Evolutionary conservation across 2,329 filamentous ascomycete genomes (phyloP).

Genomic region (Alternaria conjuncta): DNA sequence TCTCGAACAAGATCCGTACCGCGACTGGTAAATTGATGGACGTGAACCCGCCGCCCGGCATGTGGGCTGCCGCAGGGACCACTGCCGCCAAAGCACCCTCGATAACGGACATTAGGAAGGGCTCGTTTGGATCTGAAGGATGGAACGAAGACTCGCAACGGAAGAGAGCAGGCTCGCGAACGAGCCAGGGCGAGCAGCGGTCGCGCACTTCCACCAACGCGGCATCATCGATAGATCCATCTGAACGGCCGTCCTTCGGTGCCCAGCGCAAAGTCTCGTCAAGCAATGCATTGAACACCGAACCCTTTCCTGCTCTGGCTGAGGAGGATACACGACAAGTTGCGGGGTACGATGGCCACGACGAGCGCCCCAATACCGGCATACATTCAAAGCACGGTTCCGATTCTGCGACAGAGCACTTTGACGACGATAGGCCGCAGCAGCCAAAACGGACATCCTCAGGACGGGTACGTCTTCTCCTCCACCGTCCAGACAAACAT

Average conservation of each 20-base stretch:
- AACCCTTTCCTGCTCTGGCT: conserved; percentile 40
- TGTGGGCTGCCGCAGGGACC: conserved; percentile 55
- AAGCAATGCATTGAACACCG: conserved; percentile 20
- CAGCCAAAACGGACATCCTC: conserved; percentile 19
- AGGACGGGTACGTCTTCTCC: conserved; percentile 24
- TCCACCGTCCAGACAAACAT: neutral
- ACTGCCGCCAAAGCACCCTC: conserved; percentile 52
- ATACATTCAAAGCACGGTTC: conserved; percentile 24
- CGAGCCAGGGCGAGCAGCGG: conserved; percentile 31
- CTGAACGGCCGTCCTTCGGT: neutral
- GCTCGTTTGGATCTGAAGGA: conserved; percentile 43
- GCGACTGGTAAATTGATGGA: conserved; percentile 49
- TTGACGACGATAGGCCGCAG: conserved; percentile 12
- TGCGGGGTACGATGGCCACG: conserved; percentile 4
- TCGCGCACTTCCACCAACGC: conserved; percentile 9
- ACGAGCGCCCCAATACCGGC: conserved; percentile 14
- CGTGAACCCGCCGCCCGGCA: conserved; percentile 48
- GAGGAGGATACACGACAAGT: conserved; percentile 30
- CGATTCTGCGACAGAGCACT: conserved; percentile 24
- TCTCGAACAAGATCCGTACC: conserved; percentile 41
- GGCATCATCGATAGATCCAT: conserved; percentile 13
- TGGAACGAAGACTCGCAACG: conserved; percentile 42
- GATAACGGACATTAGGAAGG: conserved; percentile 51
- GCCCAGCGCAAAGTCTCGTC: conserved; percentile 18
- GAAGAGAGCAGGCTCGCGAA: conserved; percentile 31